Evolutionary conservation across 306 rosid genomes (phyloP).

Genomic region (Quercus aquifolioides): DNA sequence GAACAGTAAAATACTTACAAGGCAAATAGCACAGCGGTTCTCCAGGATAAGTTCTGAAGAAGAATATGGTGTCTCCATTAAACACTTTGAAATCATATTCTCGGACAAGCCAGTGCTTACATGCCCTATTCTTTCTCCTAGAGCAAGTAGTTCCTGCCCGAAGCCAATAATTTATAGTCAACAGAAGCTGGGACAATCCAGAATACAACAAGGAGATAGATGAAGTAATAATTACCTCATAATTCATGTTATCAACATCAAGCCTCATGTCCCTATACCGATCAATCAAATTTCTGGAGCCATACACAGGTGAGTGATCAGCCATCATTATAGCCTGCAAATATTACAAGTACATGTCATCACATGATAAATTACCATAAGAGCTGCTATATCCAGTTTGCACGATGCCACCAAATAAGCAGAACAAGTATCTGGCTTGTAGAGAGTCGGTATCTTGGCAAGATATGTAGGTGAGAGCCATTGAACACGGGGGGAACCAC

Average conservation of each 20-base stretch:
- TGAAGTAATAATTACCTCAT: conserved; percentile 49
- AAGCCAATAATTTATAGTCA: conserved; percentile 2
- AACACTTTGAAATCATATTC: conserved; percentile 53
- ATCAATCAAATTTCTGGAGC: conserved; percentile 62
- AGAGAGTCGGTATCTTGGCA: not conserved
- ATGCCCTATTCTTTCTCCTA: conserved; percentile 79
- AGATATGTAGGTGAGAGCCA: not conserved
- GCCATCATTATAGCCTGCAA: conserved; percentile 63
- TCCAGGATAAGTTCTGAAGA: conserved; percentile 65
- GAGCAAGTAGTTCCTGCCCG: conserved; percentile 74
- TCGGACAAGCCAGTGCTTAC: conserved; percentile 80
- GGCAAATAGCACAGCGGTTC: conserved; percentile 68
- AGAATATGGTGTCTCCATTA: conserved; percentile 67
- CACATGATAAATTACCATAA: not conserved
- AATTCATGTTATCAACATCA: conserved; percentile 78
- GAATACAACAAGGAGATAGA: not conserved
- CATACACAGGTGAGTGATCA: conserved; percentile 51
- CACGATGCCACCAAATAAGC: not conserved
- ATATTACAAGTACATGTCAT: not conserved
- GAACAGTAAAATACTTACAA: conserved; percentile 40
- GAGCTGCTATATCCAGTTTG: not conserved
- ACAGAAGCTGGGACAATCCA: conserved; percentile 1
- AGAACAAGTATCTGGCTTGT: not conserved
- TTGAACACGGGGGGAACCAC: not conserved
- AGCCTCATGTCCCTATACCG: conserved; percentile 84